Base-by-base conservation (phyloP, 345 rosid species). In the Orychophragmus violaceus region DNA sequence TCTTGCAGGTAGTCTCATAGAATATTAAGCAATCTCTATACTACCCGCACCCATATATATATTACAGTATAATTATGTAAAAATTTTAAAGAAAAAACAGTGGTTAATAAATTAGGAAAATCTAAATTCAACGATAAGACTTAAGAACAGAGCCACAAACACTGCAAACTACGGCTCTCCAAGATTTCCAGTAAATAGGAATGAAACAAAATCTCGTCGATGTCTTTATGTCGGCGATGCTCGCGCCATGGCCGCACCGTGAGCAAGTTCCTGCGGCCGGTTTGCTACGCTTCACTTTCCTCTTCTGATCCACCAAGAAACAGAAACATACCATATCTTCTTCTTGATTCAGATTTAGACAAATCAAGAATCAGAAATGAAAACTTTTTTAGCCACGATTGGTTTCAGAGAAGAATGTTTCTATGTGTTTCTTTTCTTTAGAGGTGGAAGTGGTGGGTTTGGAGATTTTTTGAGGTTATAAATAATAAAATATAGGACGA, bases 201-300 rank as follows among this genome's bases (percentile, higher is more conserved):
- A 86, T 59, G 21, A 67, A 69, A 36, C 92, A 88, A 25, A 88
- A 84, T 42, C 96, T 74, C 3, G 96, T 84, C 12, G 84, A 64
- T 2, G 90, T 89, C 39, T 41, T 83, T 84, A 89, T 84, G 51
- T 86, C 82, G 10, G 87, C 96, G 8, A 89, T 81, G 64, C 87
- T 86, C 0, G 85, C 96, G 0, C 96, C 81, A 0, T 76, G 22
- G 29, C 87, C 78, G 48, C 92, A 88, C 49, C 85, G 67, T 4
- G 88, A 82, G 51, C 96, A 88, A 1, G 66, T 60, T 45, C 88
- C 90, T 14, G 96, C 96, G 50, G 77, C 92, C 51, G 92, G 96
- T 77, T 88, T 88, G 67, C 77, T 70, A 37, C 82, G 71, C 52
- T 78, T 71, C 11, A 82, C 62, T 55, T 64, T 79, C 76, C 74